Base-by-base conservation (phyloP, 768 basidiomycete genomes). In the Tricholoma saponaceum region DNA sequence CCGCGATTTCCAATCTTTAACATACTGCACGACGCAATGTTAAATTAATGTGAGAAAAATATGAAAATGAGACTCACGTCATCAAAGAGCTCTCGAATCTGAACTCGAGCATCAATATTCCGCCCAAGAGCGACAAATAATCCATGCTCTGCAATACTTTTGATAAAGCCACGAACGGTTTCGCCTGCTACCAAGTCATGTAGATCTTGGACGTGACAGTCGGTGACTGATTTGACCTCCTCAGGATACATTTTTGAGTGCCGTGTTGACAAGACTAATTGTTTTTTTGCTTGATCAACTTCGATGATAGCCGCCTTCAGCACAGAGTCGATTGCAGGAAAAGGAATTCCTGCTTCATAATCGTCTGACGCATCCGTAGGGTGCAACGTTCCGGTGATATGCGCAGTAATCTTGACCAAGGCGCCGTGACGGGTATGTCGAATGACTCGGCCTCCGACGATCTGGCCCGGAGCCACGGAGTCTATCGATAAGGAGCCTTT, bases 71-170 rank as follows among this genome's bases (percentile, higher is more conserved):
- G 61, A 83, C 76, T 44, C 47, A 82, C 82, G 58, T 95, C 93
- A 66, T 97, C 92, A 67, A 96, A 97, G 4, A 96, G 80, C 72
- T 97, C 92, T 66, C 82, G 86, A 67, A 98, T 98, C 73, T 96
- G 93, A 25, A 99, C 87, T 16, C 95, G 85, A 56, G 90, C 95
- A 66, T 95, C 92, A 25, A 97, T 76, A n/a, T 81, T 80, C 28
- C 87, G 82, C 9, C 92, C 93, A 33, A 99, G 73, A 25, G 83
- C 83, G 3, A 99, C 92, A 64, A 97, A 98, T 18, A 99, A 66
- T 14, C 96, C 96, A 67, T 90, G 87, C 47, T 93, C 89, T 16
- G 84, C 81, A 30, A 98, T 78, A 64, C 84, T 91, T 74, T 93
- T 97, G 67, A 98, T 82, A 67, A 96, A 92, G 10, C 96, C 96